Evolutionary conservation across 257 asterid genomes (phyloP).

Genomic region (Lithospermum erythrorhizon): DNA sequence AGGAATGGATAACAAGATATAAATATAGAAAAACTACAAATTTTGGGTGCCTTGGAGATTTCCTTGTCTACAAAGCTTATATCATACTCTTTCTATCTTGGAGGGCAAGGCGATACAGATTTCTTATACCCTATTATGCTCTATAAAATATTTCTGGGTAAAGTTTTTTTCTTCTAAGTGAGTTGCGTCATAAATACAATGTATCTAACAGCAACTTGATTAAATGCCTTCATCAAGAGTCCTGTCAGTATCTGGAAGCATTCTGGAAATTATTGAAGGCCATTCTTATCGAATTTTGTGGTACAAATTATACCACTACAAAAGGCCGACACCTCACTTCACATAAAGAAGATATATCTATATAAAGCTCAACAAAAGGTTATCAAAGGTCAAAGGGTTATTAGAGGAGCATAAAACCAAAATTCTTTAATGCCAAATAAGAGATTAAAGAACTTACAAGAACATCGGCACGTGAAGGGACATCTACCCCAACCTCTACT

Average conservation of each 20-base stretch:
- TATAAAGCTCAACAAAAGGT: too few species aligned
- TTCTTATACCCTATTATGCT: background rate
- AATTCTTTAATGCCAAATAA: background rate
- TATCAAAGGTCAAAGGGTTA: too few species aligned
- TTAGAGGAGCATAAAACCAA: background rate
- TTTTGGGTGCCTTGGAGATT: background rate
- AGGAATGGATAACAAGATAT: too few species aligned
- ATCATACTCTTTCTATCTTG: too few species aligned
- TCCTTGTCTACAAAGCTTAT: too few species aligned
- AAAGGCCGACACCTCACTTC: too few species aligned
- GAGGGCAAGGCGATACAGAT: too few species aligned
- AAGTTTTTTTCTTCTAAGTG: too few species aligned
- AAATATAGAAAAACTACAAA: background rate
- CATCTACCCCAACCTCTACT: slow-evolving; percentile 60
- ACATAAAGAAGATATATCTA: too few species aligned
- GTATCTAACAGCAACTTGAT: background rate
- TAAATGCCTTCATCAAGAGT: background rate
- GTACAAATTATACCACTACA: too few species aligned
- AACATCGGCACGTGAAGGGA: slow-evolving; percentile 73
- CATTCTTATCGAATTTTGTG: too few species aligned
- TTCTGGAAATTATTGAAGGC: too few species aligned
- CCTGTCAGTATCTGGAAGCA: background rate
- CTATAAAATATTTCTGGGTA: background rate
- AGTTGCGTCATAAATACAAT: background rate
- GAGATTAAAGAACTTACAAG: slow-evolving; percentile 42